Evolutionary conservation across 768 basidiomycete species (phyloP).

Genomic region (Sarcodon aspratus): DNA sequence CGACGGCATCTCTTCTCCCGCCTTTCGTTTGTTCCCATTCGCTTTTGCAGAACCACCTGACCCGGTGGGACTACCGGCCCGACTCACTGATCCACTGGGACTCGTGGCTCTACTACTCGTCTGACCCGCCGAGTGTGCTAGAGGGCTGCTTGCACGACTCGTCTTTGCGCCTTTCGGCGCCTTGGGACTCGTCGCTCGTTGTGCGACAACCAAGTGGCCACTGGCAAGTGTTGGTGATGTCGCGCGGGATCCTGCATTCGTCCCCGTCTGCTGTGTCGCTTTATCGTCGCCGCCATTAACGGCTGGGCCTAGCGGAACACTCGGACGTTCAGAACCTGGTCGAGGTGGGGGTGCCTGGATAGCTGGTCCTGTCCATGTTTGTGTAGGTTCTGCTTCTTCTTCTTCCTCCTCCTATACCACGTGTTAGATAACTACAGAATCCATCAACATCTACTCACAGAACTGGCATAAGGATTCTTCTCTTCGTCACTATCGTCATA

Average conservation of each 20-base stretch:
- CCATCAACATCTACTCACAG: slow-evolving; percentile 30
- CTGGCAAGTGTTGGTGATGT: slow-evolving; percentile 51
- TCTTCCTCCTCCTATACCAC: slow-evolving; percentile 51
- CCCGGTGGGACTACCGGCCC: slow-evolving; percentile 19
- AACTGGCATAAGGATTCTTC: slow-evolving; percentile 73
- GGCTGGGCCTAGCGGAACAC: slow-evolving; percentile 1
- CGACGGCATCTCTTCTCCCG: slow-evolving; percentile 22
- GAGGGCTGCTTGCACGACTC: slow-evolving; percentile 51
- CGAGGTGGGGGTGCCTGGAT: slow-evolving; percentile 38
- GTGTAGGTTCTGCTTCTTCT: slow-evolving; percentile 53
- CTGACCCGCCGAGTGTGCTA: slow-evolving; percentile 17
- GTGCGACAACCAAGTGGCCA: slow-evolving; percentile 72
- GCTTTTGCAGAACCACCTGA: background rate
- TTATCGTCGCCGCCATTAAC: too few relatives aligned
- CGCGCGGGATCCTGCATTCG: slow-evolving; percentile 36
- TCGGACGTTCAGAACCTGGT: slow-evolving; percentile 23
- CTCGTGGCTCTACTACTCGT: slow-evolving; percentile 40
- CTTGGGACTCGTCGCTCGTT: slow-evolving; percentile 79
- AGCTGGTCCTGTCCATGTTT: slow-evolving; percentile 30
- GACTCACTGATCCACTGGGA: slow-evolving; percentile 26
- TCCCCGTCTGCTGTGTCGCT: slow-evolving; percentile 13
- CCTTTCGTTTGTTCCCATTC: slow-evolving; percentile 47
- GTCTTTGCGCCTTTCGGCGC: slow-evolving; percentile 32
- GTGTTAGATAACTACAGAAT: slow-evolving; percentile 3
- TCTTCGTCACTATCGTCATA: slow-evolving; percentile 76